These are phyloP conservation scores for Penicillium ochrochloron DNA, from an alignment of 495 filamentous ascomycete genomes.

Conservation along the genomic window DNA sequence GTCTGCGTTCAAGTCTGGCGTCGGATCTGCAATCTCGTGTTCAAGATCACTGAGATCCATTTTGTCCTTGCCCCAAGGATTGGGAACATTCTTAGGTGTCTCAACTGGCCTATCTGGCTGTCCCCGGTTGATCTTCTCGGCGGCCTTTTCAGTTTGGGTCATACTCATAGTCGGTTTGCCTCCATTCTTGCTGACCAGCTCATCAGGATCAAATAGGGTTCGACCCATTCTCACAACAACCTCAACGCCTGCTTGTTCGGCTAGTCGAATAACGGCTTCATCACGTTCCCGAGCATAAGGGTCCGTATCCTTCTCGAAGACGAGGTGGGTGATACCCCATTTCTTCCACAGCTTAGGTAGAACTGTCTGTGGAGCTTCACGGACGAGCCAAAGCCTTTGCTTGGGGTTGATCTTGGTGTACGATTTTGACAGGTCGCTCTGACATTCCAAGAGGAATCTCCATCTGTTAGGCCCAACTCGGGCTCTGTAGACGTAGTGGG, in stretches of 20 bases:
- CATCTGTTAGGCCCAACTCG: conserved; percentile 68
- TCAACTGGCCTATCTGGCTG: conserved; percentile 59
- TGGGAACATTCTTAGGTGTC: conserved; percentile 57
- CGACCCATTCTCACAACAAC: conserved; percentile 63
- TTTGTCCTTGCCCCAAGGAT: conserved; percentile 54
- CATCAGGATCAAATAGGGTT: conserved; percentile 70
- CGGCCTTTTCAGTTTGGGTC: conserved; percentile 59
- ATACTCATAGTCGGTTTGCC: conserved; percentile 74
- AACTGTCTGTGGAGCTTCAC: conserved; percentile 69
- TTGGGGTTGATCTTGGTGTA: conserved; percentile 65
- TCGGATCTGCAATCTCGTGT: conserved; percentile 46
- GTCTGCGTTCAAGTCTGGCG: conserved; percentile 59
- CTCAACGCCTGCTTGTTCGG: conserved; percentile 64
- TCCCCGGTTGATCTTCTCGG: conserved; percentile 49
- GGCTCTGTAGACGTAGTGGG: conserved; percentile 71
- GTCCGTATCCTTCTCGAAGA: conserved; percentile 77
- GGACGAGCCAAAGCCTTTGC: conserved; percentile 67
- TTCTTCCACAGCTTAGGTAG: conserved; percentile 68
- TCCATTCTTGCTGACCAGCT: conserved; percentile 62
- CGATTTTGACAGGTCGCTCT: conserved; percentile 62
- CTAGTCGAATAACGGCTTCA: conserved; percentile 54
- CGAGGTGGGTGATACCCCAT: conserved; percentile 71
- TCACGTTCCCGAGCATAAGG: conserved; percentile 67
- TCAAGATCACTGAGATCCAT: conserved; percentile 55
- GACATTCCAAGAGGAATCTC: conserved; percentile 71